A percentile compares a stretch with the other conserved stretches of the same genome.
phyloP scores from a whole-genome alignment of 2,329 filamentous ascomycete species.

The Beauveria australis region DNA sequence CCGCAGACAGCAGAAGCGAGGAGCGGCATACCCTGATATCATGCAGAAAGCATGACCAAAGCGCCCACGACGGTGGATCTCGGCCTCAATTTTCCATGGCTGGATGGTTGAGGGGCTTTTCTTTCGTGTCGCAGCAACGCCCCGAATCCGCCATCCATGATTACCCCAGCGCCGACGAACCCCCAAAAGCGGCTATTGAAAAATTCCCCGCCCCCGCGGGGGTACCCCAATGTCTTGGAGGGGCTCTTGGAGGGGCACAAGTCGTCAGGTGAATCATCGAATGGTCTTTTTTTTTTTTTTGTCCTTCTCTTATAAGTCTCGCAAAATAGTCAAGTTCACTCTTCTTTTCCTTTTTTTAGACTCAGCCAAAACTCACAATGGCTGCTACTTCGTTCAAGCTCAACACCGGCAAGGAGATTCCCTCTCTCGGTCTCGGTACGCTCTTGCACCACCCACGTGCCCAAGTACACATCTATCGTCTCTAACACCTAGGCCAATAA shows the following conservation, averaged over 20 bases:
- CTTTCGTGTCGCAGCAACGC: no score
- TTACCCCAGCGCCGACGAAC: no score
- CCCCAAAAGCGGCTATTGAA: not conserved
- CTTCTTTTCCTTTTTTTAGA: not conserved
- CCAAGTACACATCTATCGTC: not conserved
- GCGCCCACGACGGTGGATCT: not conserved
- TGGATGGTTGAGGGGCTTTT: not conserved
- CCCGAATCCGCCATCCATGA: no score
- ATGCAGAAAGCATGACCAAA: not conserved
- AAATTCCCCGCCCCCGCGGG: not conserved
- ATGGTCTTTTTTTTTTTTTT: not conserved
- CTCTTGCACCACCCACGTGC: slow-evolving; percentile 1
- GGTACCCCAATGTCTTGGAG: not conserved
- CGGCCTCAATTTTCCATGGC: slow-evolving; percentile 4
- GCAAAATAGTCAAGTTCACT: not conserved
- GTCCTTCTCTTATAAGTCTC: not conserved
- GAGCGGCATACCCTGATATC: not conserved
- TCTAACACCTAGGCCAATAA: not conserved
- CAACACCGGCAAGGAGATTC: slow-evolving; percentile 56
- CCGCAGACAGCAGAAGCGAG: not conserved
- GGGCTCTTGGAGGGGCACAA: not conserved
- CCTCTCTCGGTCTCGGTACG: slow-evolving; percentile 54
- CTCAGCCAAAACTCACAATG: slow-evolving; percentile 29
- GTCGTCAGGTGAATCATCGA: not conserved
- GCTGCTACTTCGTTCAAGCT: slow-evolving; percentile 51